Evolutionary conservation across 371 early-diverging fungal genomes (phyloP).

Genomic region (Nematocida homosporus): DNA sequence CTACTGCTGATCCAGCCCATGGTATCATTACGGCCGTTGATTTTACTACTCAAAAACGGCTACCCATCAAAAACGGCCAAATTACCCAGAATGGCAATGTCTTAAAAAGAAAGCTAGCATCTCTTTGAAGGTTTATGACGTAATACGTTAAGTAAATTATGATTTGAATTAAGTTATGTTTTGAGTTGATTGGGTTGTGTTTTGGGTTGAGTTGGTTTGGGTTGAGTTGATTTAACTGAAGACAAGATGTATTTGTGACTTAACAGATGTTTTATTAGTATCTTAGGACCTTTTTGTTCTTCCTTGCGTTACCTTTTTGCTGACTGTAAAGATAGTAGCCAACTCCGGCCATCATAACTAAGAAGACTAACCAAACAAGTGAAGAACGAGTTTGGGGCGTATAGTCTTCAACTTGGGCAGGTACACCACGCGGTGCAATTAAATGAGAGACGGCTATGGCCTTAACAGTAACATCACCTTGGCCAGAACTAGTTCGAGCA

Average conservation of each 20-base stretch:
- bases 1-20: conserved; percentile 35
- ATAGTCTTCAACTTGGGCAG: not conserved
- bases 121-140: too few relatives aligned
- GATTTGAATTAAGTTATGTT: not conserved
- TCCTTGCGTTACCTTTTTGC: not conserved
- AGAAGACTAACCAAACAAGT: conserved; percentile 16
- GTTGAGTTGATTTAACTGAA: too few relatives aligned
- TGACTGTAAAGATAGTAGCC: conserved; percentile 32
- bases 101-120: conserved; percentile 37
- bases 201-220: too few relatives aligned
- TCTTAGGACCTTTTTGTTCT: conserved; percentile 7
- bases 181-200: not conserved
- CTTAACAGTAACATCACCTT: not conserved
- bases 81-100: conserved; percentile 18
- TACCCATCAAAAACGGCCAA: conserved; percentile 5
- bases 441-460: not conserved
- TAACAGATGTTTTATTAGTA: conserved; percentile 7
- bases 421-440: not conserved
- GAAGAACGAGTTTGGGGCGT: not conserved
- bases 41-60: conserved; percentile 21
- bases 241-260: not conserved
- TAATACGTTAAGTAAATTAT: not conserved
- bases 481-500: not conserved
- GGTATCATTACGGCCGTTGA: conserved; percentile 45
- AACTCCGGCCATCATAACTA: not conserved